Evolutionary conservation across 805 yeast genomes (phyloP).

Genomic region (Cyberlindnera suaveolens): DNA sequence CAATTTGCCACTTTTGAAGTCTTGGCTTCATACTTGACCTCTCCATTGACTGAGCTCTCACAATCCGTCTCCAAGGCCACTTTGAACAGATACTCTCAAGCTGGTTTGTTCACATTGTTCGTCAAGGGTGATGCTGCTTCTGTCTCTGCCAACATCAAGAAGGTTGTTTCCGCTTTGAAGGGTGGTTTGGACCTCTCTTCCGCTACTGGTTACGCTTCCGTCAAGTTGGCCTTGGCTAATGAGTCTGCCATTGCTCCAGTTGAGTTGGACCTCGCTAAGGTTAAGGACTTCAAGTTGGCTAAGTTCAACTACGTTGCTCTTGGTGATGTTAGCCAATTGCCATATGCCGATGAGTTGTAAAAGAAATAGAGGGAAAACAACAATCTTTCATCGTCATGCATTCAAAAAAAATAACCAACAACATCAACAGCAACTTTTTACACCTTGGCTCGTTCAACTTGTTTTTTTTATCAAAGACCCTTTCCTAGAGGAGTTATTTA

Average conservation of each 20-base stretch:
- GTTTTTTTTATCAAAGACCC: no score
- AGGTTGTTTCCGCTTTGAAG: constrained; percentile 47
- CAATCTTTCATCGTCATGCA: no score
- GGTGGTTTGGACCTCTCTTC: constrained; percentile 50
- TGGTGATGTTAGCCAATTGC: constrained; percentile 82
- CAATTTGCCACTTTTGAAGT: constrained; percentile 64
- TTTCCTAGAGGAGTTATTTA: no score
- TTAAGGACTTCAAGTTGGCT: constrained; percentile 41
- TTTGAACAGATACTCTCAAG: constrained; percentile 64
- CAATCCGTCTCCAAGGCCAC: constrained; percentile 47
- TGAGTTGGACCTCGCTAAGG: constrained; percentile 32
- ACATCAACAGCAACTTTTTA: no score
- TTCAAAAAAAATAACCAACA: no score
- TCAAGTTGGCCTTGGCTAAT: constrained; percentile 37
- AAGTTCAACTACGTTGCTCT: constrained; percentile 82
- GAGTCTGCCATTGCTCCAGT: constrained; percentile 29
- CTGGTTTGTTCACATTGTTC: constrained; percentile 71
- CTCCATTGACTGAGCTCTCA: constrained; percentile 51
- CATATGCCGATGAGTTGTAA: constrained; percentile 85
- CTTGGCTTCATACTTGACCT: constrained; percentile 58
- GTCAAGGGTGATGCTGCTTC: constrained; percentile 54
- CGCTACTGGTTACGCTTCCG: constrained; percentile 49
- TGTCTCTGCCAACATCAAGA: constrained; percentile 56
- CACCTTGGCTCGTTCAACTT: no score
- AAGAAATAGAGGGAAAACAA: no score